A percentile compares a stretch with the other conserved stretches of the same genome.
Evolutionary conservation across 2,329 filamentous ascomycete species (phyloP).

Genomic region (Elsinoe necatrix): DNA sequence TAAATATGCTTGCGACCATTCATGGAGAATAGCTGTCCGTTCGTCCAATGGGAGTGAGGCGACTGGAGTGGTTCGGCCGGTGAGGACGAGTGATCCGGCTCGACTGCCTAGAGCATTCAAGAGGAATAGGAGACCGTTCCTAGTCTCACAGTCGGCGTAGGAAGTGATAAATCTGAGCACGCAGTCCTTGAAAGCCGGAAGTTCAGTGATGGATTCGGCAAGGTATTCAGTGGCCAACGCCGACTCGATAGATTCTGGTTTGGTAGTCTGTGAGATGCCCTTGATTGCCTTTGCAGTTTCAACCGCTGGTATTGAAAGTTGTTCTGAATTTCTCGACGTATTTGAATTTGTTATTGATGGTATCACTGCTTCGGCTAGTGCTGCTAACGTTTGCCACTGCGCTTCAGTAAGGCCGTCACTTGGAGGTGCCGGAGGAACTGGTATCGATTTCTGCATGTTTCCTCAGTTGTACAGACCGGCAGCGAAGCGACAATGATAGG

Average conservation of each 20-base stretch:
- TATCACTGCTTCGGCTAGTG: conserved; percentile 50
- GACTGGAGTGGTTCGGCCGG: conserved; percentile 57
- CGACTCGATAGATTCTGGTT: conserved; percentile 33
- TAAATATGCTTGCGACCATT: conserved; percentile 54
- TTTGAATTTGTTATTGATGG: conserved; percentile 43
- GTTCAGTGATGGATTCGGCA: conserved; percentile 32
- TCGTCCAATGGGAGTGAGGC: conserved; percentile 52
- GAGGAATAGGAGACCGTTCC: conserved; percentile 43
- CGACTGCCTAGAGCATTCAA: conserved; percentile 47
- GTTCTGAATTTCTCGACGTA: conserved; percentile 29
- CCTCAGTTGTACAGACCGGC: not conserved
- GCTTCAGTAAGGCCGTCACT: conserved; percentile 43
- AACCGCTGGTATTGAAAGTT: conserved; percentile 31
- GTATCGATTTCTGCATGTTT: conserved; percentile 18
- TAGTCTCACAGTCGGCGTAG: conserved; percentile 42
- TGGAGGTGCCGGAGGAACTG: conserved; percentile 40
- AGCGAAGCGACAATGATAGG: too few species aligned
- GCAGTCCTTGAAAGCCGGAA: conserved; percentile 46
- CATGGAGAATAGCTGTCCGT: conserved; percentile 53
- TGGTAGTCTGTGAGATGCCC: conserved; percentile 39
- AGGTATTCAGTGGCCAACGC: conserved; percentile 25
- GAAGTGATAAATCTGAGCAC: conserved; percentile 42
- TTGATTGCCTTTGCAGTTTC: conserved; percentile 43
- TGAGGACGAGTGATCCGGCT: conserved; percentile 54
- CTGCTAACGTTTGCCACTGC: conserved; percentile 52